Evolutionary conservation across 495 filamentous ascomycete genomes (phyloP), one percentile per base, ranked within the genome.

Genomic region (Usnea hakonensis): DNA sequence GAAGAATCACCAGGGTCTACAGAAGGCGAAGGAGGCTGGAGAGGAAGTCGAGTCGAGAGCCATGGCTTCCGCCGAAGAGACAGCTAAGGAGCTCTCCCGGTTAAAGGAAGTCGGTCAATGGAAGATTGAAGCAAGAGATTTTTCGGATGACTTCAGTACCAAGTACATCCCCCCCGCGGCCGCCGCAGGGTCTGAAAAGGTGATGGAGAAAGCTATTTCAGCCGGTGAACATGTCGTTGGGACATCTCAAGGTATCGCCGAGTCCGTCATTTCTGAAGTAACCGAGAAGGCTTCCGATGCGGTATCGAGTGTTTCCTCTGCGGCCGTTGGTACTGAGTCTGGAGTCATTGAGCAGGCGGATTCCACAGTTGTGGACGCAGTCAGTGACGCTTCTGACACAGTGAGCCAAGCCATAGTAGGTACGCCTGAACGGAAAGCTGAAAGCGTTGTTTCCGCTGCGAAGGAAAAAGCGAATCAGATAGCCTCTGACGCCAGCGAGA

Each of bases 81-180:
- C 90, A 21, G 95, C 94, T 37, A 87, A 85, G 67, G 92, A 99
- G 68, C 80, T 99, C 36, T 79, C 80, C 21, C 76, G 90, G 41
- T 73, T 99, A 32, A 97, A 94, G 81, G 87, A 89, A 64, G 87
- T 95, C 46, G 90, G 85, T 30, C 78, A 79, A 64, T 95, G 90
- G 89, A 97, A 97, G 75, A 80, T 96, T 53, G 78, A 82, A 28
- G 85, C 91, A 44, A 74, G 80, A 32, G 95, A 97, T 68, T 77
- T 82, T 3, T 85, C 83, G 17, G 83, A 93, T 48, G 85, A 95
- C 69, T 97, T 96, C 62, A 81, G 79, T 35, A 80, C 77, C 5
- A 79, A 80, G 69, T 68, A 67, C 32, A 77, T 83, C 21, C 73
- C 83, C 21, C 72, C 82, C 63, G 62, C 78, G 65, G 68, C 73